These are phyloP conservation scores for Kluyveromyces dobzhanskii DNA, from an alignment of 805 yeast genomes.

Conservation along the genomic window DNA sequence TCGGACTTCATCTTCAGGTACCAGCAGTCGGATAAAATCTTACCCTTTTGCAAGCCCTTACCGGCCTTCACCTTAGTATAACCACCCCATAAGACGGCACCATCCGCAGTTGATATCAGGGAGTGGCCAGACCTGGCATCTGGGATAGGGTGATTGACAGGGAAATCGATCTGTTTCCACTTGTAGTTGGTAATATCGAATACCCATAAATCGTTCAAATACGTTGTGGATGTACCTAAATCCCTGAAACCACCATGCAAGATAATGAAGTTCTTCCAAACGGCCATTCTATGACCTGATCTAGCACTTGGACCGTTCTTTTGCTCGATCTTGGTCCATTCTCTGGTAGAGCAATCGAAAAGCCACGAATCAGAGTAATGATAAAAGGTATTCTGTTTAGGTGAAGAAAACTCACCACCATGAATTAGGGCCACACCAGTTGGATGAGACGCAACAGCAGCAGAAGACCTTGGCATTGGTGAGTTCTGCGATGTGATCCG, in stretches of 20 bases:
- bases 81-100: slow-evolving; percentile 87
- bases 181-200: slow-evolving; percentile 84
- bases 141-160: slow-evolving; percentile 70
- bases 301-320: slow-evolving; percentile 75
- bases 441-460: slow-evolving; percentile 89
- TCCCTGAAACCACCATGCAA: slow-evolving; percentile 92
- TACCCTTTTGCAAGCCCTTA: slow-evolving; percentile 85
- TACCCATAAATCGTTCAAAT: slow-evolving; percentile 81
- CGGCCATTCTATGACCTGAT: slow-evolving; percentile 85
- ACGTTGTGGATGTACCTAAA: slow-evolving; percentile 74
- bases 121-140: slow-evolving; percentile 95
- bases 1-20: slow-evolving; percentile 78
- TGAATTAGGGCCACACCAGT: slow-evolving; percentile 77
- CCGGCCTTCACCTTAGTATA: slow-evolving; percentile 87
- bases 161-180: slow-evolving; percentile 86
- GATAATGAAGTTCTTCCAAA: slow-evolving; percentile 84
- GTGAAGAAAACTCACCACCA: slow-evolving; percentile 97
- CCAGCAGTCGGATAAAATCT: slow-evolving; percentile 83
- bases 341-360: slow-evolving; percentile 71
- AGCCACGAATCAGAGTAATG: slow-evolving; percentile 97
- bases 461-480: slow-evolving; percentile 90
- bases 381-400: slow-evolving; percentile 90
- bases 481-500: slow-evolving; percentile 70
- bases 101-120: slow-evolving; percentile 67
- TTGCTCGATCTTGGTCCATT: slow-evolving; percentile 81